Evolutionary conservation across 2,329 filamentous ascomycete species (phyloP), one percentile per base, ranked within the genome.

Genomic region (Neofusicoccum parvum): DNA sequence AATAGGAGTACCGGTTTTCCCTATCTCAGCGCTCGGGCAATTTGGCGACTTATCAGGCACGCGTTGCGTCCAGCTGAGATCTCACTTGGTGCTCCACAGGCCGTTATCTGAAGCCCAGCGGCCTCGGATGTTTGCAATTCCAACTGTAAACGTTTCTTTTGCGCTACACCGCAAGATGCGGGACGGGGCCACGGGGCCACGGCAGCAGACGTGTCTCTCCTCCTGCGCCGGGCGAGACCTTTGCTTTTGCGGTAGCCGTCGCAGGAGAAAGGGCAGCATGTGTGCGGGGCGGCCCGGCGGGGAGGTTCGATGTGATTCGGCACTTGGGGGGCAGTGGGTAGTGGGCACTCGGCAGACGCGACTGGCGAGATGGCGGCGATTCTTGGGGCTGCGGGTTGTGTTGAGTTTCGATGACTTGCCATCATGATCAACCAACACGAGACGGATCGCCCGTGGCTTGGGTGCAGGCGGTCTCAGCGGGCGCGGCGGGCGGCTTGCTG

Each of bases 401-500:
- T 5, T 36, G 56, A 23, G 43, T 49, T 60, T 48, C 56, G n/a
- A 48, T 60, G 54, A 59, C 54, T 59, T 46, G 41, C 41, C 23
- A 36, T 37, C 54, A 48, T 59, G 56, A 60, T 60, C 56, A 60
- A 60, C 56, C 56, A 17, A 27, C 56, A 60, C 56, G 56, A 60
- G 32, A 34, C 56, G 27, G 54, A 48, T 48, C 39, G 27, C n/a
- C 37, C 32, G 41, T 37, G 41, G 56, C 41, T 34, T 58, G 17
- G 39, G 23, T 1, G 23, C 23, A 23, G 23, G 23, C 23, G 23
- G 23, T 23, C 23, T 23, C 23, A 23, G 23, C 27, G 5, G 6
- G 27, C 5, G 27, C 27, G 27, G 27, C 27, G 27, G 27, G 27
- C 27, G 27, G 27, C 27, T 32, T 32, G 5, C 27, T 7, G 27